Conservation (phyloP, 169 alveolate genomes). For the Cryptosporidium tyzzeri region DNA sequence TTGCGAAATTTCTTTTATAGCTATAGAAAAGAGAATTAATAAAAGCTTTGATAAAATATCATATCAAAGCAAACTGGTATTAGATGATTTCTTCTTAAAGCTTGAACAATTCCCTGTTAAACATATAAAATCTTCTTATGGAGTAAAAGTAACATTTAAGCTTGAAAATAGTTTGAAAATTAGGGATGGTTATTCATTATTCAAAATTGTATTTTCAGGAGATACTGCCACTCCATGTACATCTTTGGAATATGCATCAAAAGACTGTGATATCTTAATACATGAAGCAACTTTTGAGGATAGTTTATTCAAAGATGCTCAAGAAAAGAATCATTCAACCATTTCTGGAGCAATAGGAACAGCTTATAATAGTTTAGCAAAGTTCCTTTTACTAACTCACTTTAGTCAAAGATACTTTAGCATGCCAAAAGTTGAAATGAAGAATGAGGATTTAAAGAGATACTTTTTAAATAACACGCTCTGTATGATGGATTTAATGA, state of each 20-base stretch:
- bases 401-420: constrained; percentile 89
- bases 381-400: constrained; percentile 88
- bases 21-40: constrained; percentile 41
- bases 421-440: constrained; percentile 80
- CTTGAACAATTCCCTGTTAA: constrained; percentile 73
- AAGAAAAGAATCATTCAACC: constrained; percentile 84
- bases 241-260: constrained; percentile 84
- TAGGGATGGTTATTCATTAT: constrained; percentile 54
- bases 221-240: constrained; percentile 91
- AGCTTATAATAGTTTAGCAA: constrained; percentile 80
- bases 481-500: constrained; percentile 43
- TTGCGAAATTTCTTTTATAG: constrained; percentile 10
- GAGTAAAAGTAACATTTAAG: constrained; percentile 86
- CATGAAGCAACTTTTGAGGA: constrained; percentile 93
- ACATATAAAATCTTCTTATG: constrained; percentile 79
- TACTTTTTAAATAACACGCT: constrained; percentile 23
- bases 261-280: constrained; percentile 86
- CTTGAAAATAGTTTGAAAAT: constrained; percentile 77
- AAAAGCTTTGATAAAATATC: constrained; percentile 28
- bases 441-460: neutral
- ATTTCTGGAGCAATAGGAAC: constrained; percentile 84
- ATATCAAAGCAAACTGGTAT: constrained; percentile 22
- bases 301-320: constrained; percentile 84
- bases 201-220: constrained; percentile 89
- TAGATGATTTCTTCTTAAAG: constrained; percentile 16